phyloP scores from a whole-genome alignment of 495 filamentous ascomycete species.

The Darksidea phi region DNA sequence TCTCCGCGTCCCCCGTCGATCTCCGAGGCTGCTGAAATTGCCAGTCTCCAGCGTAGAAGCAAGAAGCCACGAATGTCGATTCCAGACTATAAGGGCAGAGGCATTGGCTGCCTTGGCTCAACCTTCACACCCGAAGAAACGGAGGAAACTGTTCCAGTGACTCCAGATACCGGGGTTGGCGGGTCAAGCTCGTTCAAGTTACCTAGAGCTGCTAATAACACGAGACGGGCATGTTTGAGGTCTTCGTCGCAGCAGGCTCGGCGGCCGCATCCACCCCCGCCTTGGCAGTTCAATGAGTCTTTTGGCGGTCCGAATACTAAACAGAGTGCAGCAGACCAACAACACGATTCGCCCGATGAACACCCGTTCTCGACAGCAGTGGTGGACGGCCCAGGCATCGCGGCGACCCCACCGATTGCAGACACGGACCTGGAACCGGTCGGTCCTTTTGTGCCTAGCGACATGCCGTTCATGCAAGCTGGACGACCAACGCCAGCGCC shows the following conservation, averaged over 20 bases:
- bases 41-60: constrained; percentile 41
- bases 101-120: constrained; percentile 4
- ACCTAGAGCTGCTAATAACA: constrained; percentile 7
- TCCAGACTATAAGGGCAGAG: constrained; percentile 7
- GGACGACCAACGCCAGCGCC: constrained; percentile 31
- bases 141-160: constrained; percentile 30
- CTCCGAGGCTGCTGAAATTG: constrained; percentile 57
- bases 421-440: constrained; percentile 43
- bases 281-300: constrained; percentile 27
- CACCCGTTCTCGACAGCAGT: constrained; percentile 17
- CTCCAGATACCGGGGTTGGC: constrained; percentile 35
- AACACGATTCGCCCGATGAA: constrained; percentile 7
- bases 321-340: not conserved
- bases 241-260: constrained; percentile 20
- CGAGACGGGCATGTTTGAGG: constrained; percentile 26
- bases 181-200: constrained; percentile 28
- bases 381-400: constrained; percentile 34
- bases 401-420: constrained; percentile 45
- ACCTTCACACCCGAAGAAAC: constrained; percentile 30
- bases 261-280: constrained; percentile 9
- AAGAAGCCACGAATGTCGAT: constrained; percentile 40
- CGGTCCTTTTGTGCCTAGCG: constrained; percentile 25
- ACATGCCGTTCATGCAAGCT: constrained; percentile 29
- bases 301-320: constrained; percentile 13
- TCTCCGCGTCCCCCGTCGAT: constrained; percentile 59